Percentiles rank a stretch among this genome's conserved stretches.
Evolutionary conservation across 352 stramenopile genomes (phyloP).

Genomic region (Phytopythium sindhum): DNA sequence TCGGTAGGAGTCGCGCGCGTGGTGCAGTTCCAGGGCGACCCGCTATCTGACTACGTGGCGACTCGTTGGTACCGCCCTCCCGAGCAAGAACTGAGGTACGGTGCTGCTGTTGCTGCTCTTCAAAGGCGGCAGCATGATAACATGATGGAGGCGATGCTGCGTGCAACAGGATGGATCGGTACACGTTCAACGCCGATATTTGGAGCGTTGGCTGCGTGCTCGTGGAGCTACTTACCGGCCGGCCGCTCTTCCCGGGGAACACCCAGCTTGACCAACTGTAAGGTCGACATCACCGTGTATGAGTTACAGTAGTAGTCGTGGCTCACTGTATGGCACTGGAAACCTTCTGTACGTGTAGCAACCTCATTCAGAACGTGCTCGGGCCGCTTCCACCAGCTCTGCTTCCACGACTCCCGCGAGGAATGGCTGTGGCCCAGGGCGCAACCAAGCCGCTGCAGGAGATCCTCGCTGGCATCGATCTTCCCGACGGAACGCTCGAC

Average conservation of each 20-base stretch:
- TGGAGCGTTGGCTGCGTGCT: slow-evolving; percentile 81
- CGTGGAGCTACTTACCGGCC: slow-evolving; percentile 71
- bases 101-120: not conserved
- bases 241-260: slow-evolving; percentile 68
- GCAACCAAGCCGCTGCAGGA: slow-evolving; percentile 44
- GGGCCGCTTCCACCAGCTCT: slow-evolving; percentile 48
- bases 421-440: slow-evolving; percentile 30
- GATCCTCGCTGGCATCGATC: slow-evolving; percentile 30
- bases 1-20: slow-evolving; percentile 54
- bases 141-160: not conserved
- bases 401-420: slow-evolving; percentile 47
- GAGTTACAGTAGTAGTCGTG: no score
- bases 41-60: slow-evolving; percentile 74
- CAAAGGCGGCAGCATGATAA: not conserved
- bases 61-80: slow-evolving; percentile 82
- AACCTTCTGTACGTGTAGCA: slow-evolving; percentile 21
- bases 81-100: slow-evolving; percentile 37
- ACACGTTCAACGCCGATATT: slow-evolving; percentile 80
- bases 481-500: slow-evolving; percentile 63
- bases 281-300: not conserved
- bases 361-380: slow-evolving; percentile 69
- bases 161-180: slow-evolving; percentile 51
- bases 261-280: slow-evolving; percentile 83
- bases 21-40: slow-evolving; percentile 76
- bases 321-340: not conserved